Evolutionary conservation across 164 flowering plant species (phyloP).

Genomic region (Brasenia schreberi): DNA sequence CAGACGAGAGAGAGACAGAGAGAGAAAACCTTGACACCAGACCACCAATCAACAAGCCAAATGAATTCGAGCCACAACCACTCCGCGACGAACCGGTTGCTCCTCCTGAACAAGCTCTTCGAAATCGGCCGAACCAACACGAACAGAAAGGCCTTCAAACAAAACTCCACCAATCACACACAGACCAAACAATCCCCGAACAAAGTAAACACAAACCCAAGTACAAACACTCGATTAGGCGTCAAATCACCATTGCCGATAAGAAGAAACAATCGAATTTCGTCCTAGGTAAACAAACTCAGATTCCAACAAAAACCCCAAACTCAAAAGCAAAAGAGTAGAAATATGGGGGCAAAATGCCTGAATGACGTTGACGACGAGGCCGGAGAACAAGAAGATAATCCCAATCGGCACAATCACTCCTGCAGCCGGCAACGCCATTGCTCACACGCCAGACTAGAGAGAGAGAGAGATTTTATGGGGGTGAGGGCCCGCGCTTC

Average conservation of each 20-base stretch:
- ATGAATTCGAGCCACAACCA: slow-evolving; percentile 87
- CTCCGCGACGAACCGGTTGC: slow-evolving; percentile 65
- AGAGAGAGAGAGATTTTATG: neutral
- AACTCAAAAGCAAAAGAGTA: neutral
- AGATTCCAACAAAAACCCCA: neutral
- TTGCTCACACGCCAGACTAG: slow-evolving; percentile 7
- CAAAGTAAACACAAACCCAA: too few species aligned
- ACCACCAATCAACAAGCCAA: slow-evolving; percentile 98
- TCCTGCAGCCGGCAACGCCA: slow-evolving; percentile 70
- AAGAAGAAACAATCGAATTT: too few species aligned
- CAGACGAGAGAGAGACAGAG: neutral
- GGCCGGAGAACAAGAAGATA: slow-evolving; percentile 75
- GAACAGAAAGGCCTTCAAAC: slow-evolving; percentile 24
- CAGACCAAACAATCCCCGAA: too few species aligned
- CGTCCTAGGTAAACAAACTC: too few species aligned
- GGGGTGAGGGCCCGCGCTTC: neutral
- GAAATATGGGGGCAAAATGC: slow-evolving; percentile 13
- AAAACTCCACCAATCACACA: too few species aligned
- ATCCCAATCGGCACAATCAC: slow-evolving; percentile 71
- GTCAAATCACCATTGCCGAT: too few species aligned
- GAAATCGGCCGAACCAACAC: slow-evolving; percentile 58
- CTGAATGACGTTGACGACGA: slow-evolving; percentile 75
- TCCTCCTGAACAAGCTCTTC: slow-evolving; percentile 61
- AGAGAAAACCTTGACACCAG: slow-evolving; percentile 57
- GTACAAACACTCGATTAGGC: too few species aligned